Base-by-base conservation (phyloP, 1,139 yeast species). In the Yamadazyma trypodendri region DNA sequence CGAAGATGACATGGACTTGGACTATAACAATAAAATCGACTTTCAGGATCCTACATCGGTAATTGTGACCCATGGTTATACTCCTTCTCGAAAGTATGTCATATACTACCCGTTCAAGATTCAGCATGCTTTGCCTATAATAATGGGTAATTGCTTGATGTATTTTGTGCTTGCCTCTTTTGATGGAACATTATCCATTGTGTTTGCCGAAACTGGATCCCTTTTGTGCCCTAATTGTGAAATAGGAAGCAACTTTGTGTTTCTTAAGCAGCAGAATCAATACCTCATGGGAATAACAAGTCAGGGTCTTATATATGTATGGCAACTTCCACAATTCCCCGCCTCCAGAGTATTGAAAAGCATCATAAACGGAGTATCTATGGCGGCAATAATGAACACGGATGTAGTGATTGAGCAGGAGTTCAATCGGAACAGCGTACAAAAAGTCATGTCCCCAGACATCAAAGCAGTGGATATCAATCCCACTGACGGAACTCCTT, bases 81-180 rank as follows among this genome's bases (percentile, higher is more conserved):
- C 46, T 7, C 25, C 38, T 1, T 36, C 41, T 1, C 45, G 65
- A 20, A 50, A 55, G 37, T 64, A 58, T 41, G 49, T 57, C 2
- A 42, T 70, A n/a, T 66, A 59, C 41, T 70, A 64, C 40, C 76
- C 76, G 1, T 69, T 46, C 47, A 61, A 62, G 38, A 63, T 72
- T 14, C 77, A 71, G 41, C 75, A 71, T 42, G 65, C 63, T 1
- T 40, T 64, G 6, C 72, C 73, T 4, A 47, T 68, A 6, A 45
- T 63, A 6, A 39, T 62, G 10, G 58, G 62, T 18, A 51, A 50
- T 2, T 44, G 40, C 6, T 52, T 70, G 22, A 50, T 50, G 14
- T 73, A 60, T 42, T 71, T 75, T 68, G 75, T 69, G n/a, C 60
- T 90, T 24, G 79, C 84, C 3, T 79, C 95, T 0, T 88, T 92